A percentile compares a stretch with the other conserved stretches of the same genome.
These are phyloP conservation scores for Leucoagaricus sp. DNA, from an alignment of 1,284 basidiomycete genomes.

Conservation along the genomic window DNA sequence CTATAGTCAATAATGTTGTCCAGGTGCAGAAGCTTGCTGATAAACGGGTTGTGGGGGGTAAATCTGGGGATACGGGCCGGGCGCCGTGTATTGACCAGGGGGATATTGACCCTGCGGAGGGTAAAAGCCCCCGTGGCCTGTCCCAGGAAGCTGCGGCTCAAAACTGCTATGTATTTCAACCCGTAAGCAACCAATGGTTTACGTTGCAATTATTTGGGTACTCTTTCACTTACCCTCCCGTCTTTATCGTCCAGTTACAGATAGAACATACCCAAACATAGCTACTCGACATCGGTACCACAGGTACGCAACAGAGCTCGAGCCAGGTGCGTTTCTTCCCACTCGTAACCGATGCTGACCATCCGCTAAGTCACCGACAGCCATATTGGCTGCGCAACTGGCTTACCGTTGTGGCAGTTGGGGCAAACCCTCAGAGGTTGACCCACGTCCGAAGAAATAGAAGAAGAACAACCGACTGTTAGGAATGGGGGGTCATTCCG, in stretches of 20 bases:
- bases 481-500: not conserved
- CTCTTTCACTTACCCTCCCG: constrained; percentile 28
- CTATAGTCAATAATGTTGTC: too few relatives aligned
- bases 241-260: constrained; percentile 33
- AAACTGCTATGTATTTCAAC: too few relatives aligned
- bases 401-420: constrained; percentile 39
- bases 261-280: constrained; percentile 40
- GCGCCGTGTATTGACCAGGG: constrained; percentile 12
- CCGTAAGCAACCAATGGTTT: too few relatives aligned
- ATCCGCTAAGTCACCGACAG: not conserved
- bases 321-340: constrained; percentile 38
- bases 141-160: constrained; percentile 24
- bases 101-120: constrained; percentile 9
- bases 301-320: constrained; percentile 39
- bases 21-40: constrained; percentile 1
- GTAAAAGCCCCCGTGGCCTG: constrained; percentile 19
- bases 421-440: constrained; percentile 40
- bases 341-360: constrained; percentile 31
- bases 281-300: constrained; percentile 36
- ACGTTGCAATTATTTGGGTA: too few relatives aligned
- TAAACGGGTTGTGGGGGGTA: not conserved
- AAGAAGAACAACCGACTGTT: constrained; percentile 39
- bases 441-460: constrained; percentile 36
- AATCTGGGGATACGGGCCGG: not conserved
- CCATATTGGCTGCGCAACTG: not conserved